These are phyloP conservation scores for Psilocybe cyanescens DNA, from an alignment of 768 basidiomycete species.

Conservation along the genomic window DNA sequence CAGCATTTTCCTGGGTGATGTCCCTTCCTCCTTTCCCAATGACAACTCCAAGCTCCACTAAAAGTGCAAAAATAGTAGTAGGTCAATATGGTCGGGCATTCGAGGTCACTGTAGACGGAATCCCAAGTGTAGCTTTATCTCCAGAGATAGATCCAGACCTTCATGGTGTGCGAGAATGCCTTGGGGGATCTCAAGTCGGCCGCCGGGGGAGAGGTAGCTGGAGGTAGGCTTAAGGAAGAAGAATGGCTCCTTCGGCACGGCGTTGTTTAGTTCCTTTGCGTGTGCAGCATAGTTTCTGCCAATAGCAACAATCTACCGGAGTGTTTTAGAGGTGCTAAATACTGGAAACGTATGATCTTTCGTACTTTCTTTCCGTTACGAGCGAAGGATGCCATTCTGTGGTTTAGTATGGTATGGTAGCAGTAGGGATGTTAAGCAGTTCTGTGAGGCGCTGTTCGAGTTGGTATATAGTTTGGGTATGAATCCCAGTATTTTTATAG, in stretches of 20 bases:
- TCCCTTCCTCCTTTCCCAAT: conserved; percentile 89
- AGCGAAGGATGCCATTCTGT: conserved; percentile 34
- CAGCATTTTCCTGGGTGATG: conserved; percentile 73
- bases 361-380: conserved; percentile 41
- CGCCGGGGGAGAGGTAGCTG: conserved; percentile 80
- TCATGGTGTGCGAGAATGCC: conserved; percentile 91
- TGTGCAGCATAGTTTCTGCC: conserved; percentile 94
- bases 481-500: background rate
- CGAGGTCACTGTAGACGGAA: background rate
- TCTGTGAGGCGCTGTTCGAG: background rate
- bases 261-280: conserved; percentile 89
- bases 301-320: conserved; percentile 84
- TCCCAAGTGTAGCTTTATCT: background rate
- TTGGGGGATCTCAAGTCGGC: conserved; percentile 81
- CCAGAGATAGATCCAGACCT: conserved; percentile 48
- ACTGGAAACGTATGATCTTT: background rate
- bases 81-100: conserved; percentile 1
- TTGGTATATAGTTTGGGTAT: background rate
- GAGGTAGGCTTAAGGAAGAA: conserved; percentile 98
- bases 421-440: too few species aligned
- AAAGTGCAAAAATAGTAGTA: background rate
- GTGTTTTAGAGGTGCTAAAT: background rate
- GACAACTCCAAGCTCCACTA: conserved; percentile 96
- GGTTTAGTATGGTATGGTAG: background rate
- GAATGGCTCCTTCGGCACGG: conserved; percentile 92